A percentile compares a stretch with the other conserved stretches of the same genome.
Evolutionary conservation across 495 filamentous ascomycete genomes (phyloP).

Genomic region (Talaromyces proteolyticus): DNA sequence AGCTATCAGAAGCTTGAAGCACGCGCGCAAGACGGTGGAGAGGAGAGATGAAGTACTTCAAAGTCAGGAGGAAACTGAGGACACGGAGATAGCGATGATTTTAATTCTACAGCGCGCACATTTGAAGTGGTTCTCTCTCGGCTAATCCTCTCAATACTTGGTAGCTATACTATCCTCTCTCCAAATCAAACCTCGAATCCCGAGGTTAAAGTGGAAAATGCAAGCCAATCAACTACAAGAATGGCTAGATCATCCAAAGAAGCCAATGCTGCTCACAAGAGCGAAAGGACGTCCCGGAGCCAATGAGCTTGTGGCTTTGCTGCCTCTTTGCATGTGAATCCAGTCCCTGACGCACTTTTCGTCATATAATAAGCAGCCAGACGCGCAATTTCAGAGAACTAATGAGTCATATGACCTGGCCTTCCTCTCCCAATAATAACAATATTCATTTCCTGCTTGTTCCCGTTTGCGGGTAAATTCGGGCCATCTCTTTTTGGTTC

Average conservation of each 20-base stretch:
- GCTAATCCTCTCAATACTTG: too few relatives aligned
- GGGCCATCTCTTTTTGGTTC: neutral
- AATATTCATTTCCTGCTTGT: neutral
- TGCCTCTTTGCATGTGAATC: too few relatives aligned
- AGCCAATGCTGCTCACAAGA: neutral
- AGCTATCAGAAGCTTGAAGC: too few relatives aligned
- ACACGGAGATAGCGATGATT: neutral
- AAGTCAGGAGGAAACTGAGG: neutral
- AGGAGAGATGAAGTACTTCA: neutral
- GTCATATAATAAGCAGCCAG: too few relatives aligned
- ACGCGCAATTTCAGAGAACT: too few relatives aligned
- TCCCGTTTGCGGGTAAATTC: constrained; percentile 2
- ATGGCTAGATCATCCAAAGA: neutral
- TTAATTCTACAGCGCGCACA: neutral
- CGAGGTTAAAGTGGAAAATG: neutral
- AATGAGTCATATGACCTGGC: neutral
- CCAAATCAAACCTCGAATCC: neutral
- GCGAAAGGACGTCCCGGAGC: too few relatives aligned
- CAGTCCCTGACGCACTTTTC: too few relatives aligned
- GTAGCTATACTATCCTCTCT: neutral
- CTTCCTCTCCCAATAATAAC: too few relatives aligned
- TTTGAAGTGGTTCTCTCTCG: neutral
- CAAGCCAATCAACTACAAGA: neutral
- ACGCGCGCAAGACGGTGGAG: neutral
- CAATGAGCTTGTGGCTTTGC: neutral